Evolutionary conservation across 257 asterid species (phyloP).

Genomic region (Nicotiana sylvestris): DNA sequence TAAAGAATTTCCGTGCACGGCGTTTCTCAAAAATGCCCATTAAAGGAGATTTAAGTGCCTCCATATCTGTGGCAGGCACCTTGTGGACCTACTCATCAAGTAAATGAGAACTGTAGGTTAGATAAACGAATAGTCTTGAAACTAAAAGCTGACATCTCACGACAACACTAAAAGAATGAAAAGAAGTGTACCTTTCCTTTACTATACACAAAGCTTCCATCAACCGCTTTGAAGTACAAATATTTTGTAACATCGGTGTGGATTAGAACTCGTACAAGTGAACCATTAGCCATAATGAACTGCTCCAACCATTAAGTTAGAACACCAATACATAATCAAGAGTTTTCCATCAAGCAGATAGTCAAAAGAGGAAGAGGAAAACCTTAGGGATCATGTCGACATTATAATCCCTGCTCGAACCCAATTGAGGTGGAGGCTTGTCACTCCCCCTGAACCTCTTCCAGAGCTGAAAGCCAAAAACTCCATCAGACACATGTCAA

Average conservation of each 20-base stretch:
- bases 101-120: not conserved
- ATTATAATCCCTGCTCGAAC: slow-evolving; percentile 88
- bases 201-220: slow-evolving; percentile 89
- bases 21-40: slow-evolving; percentile 98
- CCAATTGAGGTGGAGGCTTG: slow-evolving; percentile 75
- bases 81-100: slow-evolving; percentile 69
- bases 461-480: slow-evolving; percentile 48
- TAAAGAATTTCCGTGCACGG: slow-evolving; percentile 90
- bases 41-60: slow-evolving; percentile 94
- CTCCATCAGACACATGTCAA: not conserved
- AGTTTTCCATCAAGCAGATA: not conserved
- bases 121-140: slow-evolving; percentile 14
- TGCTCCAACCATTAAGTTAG: slow-evolving; percentile 16
- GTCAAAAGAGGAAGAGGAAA: not conserved
- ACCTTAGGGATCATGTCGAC: slow-evolving; percentile 99
- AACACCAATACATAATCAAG: not conserved
- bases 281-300: slow-evolving; percentile 98
- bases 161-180: slow-evolving; percentile 45
- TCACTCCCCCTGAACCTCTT: slow-evolving; percentile 91
- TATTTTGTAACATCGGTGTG: slow-evolving; percentile 94
- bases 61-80: slow-evolving; percentile 99
- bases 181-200: slow-evolving; percentile 53
- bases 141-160: slow-evolving; percentile 91
- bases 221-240: slow-evolving; percentile 89
- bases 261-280: slow-evolving; percentile 85